Conservation (phyloP, 352 stramenopile genomes). For the Pseudoperonospora humuli region DNA sequence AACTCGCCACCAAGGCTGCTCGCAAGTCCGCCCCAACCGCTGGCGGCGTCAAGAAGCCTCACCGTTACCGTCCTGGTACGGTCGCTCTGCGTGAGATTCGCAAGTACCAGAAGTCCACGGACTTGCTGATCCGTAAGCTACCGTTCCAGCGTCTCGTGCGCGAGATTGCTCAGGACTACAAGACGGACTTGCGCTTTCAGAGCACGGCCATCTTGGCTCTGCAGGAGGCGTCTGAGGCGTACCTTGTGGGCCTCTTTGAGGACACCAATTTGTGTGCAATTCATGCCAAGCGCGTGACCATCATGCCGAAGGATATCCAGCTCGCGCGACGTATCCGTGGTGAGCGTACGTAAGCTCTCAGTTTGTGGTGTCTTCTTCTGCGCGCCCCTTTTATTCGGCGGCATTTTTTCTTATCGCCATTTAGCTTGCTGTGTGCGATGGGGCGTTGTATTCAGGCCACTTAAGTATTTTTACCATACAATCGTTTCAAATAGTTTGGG, state of each 20-base stretch:
- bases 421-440: slow-evolving; percentile 30
- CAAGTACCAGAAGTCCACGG: slow-evolving; percentile 93
- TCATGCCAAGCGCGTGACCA: slow-evolving; percentile 94
- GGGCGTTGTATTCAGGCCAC: slow-evolving; percentile 28
- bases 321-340: slow-evolving; percentile 88
- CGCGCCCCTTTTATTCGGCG: neutral
- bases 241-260: slow-evolving; percentile 93
- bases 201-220: slow-evolving; percentile 88
- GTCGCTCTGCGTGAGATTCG: slow-evolving; percentile 93
- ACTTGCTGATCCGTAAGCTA: slow-evolving; percentile 93
- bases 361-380: slow-evolving; percentile 1
- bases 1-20: slow-evolving; percentile 89
- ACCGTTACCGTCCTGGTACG: slow-evolving; percentile 76
- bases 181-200: slow-evolving; percentile 94
- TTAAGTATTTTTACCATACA: slow-evolving; percentile 9
- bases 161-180: slow-evolving; percentile 96
- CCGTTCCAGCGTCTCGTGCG: slow-evolving; percentile 95
- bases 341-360: slow-evolving; percentile 62
- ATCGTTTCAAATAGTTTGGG: too few relatives aligned
- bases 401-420: slow-evolving; percentile 26
- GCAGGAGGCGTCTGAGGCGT: slow-evolving; percentile 90
- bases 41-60: slow-evolving; percentile 88
- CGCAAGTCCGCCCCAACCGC: slow-evolving; percentile 89
- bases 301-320: slow-evolving; percentile 97
- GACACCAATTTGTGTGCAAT: slow-evolving; percentile 94